Conservation (phyloP, 2,329 filamentous ascomycete genomes). For the Macroventuria anomochaeta region DNA sequence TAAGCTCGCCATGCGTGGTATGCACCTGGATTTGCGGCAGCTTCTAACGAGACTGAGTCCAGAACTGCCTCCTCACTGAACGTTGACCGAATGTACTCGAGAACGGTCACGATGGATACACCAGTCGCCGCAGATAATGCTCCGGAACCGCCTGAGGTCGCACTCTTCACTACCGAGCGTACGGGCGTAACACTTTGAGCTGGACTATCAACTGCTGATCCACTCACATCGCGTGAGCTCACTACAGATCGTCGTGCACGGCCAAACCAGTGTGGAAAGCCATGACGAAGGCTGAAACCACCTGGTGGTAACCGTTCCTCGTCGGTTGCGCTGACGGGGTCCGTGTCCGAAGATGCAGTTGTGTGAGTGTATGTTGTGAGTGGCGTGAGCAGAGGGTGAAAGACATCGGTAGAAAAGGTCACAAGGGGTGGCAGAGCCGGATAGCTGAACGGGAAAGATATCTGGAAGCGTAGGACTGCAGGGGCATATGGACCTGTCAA, state of each 20-base stretch:
- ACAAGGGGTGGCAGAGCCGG: slow-evolving; percentile 81
- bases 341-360: slow-evolving; percentile 73
- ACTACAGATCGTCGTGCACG: slow-evolving; percentile 39
- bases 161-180: slow-evolving; percentile 17
- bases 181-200: slow-evolving; percentile 27
- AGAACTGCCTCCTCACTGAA: slow-evolving; percentile 81
- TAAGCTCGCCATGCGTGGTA: slow-evolving; percentile 92
- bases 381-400: slow-evolving; percentile 91
- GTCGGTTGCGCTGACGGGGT: slow-evolving; percentile 82
- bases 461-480: slow-evolving; percentile 86
- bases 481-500: slow-evolving; percentile 82
- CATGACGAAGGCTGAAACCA: slow-evolving; percentile 87
- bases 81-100: slow-evolving; percentile 80
- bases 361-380: slow-evolving; percentile 95
- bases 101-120: slow-evolving; percentile 60
- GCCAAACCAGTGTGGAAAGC: slow-evolving; percentile 88
- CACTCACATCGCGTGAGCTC: slow-evolving; percentile 44
- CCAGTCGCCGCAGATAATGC: slow-evolving; percentile 12
- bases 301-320: slow-evolving; percentile 84
- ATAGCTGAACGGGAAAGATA: slow-evolving; percentile 83
- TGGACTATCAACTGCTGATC: slow-evolving; percentile 33
- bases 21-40: slow-evolving; percentile 86
- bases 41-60: slow-evolving; percentile 78
- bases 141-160: slow-evolving; percentile 13
- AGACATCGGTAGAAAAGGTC: slow-evolving; percentile 90